Percentiles rank a stretch among this genome's conserved stretches.
These are phyloP conservation scores for Pachyrhizus erosus DNA, from an alignment of 306 rosid species.

Conservation along the genomic window DNA sequence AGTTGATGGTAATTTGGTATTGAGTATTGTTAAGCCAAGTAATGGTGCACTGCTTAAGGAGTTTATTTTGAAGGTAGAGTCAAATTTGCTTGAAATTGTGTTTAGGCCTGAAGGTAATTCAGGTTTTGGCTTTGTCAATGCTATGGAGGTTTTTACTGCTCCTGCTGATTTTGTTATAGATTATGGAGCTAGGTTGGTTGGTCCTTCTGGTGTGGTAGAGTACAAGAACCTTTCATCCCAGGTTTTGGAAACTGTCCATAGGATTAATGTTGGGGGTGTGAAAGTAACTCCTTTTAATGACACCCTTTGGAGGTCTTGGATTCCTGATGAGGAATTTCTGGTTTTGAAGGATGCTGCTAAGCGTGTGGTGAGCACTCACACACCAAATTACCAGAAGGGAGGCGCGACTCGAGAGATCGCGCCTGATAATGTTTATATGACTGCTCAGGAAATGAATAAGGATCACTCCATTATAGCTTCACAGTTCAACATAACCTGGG, in stretches of 20 bases:
- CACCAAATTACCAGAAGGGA: slow-evolving; percentile 74
- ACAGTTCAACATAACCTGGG: slow-evolving; percentile 79
- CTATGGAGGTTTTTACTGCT: slow-evolving; percentile 74
- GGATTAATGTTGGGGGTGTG: slow-evolving; percentile 87
- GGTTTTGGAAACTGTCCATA: slow-evolving; percentile 76
- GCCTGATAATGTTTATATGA: slow-evolving; percentile 83
- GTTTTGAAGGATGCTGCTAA: slow-evolving; percentile 66
- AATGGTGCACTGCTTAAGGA: slow-evolving; percentile 53
- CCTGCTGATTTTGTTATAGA: slow-evolving; percentile 72
- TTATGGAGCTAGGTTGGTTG: slow-evolving; percentile 62
- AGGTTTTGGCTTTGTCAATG: slow-evolving; percentile 79
- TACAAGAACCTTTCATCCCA: slow-evolving; percentile 64
- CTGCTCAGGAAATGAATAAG: slow-evolving; percentile 78
- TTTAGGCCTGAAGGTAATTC: slow-evolving; percentile 57
- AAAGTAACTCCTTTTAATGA: slow-evolving; percentile 82
- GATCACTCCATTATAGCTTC: slow-evolving; percentile 49
- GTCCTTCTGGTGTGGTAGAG: slow-evolving; percentile 52
- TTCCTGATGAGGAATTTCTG: slow-evolving; percentile 76
- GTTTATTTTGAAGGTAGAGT: slow-evolving; percentile 59
- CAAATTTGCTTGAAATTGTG: slow-evolving; percentile 57
- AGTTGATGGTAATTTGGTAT: slow-evolving; percentile 52
- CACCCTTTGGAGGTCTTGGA: slow-evolving; percentile 89
- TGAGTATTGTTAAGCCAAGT: slow-evolving; percentile 40
- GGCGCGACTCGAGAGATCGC: slow-evolving; percentile 73
- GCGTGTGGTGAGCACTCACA: slow-evolving; percentile 49